These are phyloP conservation scores for Ogataea nonfermentans DNA, from an alignment of 805 yeast genomes.

Conservation along the genomic window DNA sequence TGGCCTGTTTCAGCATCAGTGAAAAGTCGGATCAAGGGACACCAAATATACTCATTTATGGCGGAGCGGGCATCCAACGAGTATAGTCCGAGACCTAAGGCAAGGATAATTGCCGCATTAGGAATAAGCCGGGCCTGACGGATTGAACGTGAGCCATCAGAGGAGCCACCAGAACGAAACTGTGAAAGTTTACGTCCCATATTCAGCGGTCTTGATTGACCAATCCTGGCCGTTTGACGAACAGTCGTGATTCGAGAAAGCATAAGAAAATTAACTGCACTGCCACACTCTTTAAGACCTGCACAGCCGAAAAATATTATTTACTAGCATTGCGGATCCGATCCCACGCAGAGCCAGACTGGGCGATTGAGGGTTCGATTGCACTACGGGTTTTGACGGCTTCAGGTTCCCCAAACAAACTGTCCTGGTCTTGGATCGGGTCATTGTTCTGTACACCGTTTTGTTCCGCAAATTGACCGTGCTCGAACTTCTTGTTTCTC, in stretches of 20 bases:
- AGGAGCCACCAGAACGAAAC: neutral
- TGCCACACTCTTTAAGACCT: neutral
- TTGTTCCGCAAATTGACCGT: neutral
- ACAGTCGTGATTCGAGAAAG: constrained; percentile 1
- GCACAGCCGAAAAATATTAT: constrained; percentile 5
- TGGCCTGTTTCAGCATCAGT: constrained; percentile 91
- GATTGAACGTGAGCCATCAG: neutral
- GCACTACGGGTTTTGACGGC: neutral
- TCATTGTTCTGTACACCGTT: no score
- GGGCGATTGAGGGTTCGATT: neutral
- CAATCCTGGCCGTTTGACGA: neutral
- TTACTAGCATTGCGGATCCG: constrained; percentile 8
- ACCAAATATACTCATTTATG: constrained; percentile 72
- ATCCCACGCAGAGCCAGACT: constrained; percentile 8
- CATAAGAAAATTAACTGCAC: constrained; percentile 3
- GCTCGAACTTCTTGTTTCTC: constrained; percentile 3
- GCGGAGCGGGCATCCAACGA: constrained; percentile 82
- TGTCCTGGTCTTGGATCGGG: neutral
- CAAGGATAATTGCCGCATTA: constrained; percentile 21
- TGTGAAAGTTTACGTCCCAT: neutral
- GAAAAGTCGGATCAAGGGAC: constrained; percentile 68
- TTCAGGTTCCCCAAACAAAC: neutral
- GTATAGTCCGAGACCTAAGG: constrained; percentile 40
- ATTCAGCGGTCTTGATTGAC: neutral
- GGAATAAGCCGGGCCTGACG: constrained; percentile 12